Evolutionary conservation across 441 rosid species (phyloP).

Genomic region (Erodium moschatum): DNA sequence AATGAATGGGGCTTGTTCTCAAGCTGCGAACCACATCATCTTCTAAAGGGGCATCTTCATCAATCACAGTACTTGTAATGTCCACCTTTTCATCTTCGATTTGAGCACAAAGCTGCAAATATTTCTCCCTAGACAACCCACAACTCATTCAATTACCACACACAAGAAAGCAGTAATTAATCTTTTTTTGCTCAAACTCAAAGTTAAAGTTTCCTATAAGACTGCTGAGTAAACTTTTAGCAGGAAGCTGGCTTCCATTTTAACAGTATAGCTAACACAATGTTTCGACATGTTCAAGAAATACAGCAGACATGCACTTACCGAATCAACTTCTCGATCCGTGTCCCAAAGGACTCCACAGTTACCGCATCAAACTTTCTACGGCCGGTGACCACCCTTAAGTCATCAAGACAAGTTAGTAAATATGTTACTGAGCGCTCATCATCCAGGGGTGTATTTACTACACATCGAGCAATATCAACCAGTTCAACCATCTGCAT

Average conservation of each 20-base stretch:
- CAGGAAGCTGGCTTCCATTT: constrained; percentile 6
- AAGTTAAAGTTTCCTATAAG: constrained; percentile 12
- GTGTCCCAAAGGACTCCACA: constrained; percentile 91
- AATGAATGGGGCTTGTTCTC: constrained; percentile 84
- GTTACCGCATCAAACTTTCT: constrained; percentile 88
- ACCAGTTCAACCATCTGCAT: constrained; percentile 94
- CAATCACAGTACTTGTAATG: constrained; percentile 70
- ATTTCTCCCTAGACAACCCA: constrained; percentile 68
- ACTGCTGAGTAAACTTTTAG: constrained; percentile 3
- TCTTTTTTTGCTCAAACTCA: constrained; percentile 14
- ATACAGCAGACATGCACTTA: constrained; percentile 28
- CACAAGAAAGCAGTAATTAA: constrained; percentile 15
- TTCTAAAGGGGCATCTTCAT: constrained; percentile 91
- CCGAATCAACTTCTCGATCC: constrained; percentile 88
- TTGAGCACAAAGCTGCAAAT: constrained; percentile 85
- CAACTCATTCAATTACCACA: constrained; percentile 16
- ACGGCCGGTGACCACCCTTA: constrained; percentile 70
- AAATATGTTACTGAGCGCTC: constrained; percentile 59
- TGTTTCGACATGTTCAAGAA: constrained; percentile 11
- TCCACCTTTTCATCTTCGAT: constrained; percentile 84
- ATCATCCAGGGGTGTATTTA: constrained; percentile 69
- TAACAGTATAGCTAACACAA: background rate
- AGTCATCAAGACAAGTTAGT: constrained; percentile 74
- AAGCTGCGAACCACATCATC: constrained; percentile 92
- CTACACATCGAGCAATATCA: constrained; percentile 90